Percentiles rank a stretch among this genome's conserved stretches.
phyloP scores from a whole-genome alignment of 2,329 filamentous ascomycete genomes.

The Xylariales sp. region DNA sequence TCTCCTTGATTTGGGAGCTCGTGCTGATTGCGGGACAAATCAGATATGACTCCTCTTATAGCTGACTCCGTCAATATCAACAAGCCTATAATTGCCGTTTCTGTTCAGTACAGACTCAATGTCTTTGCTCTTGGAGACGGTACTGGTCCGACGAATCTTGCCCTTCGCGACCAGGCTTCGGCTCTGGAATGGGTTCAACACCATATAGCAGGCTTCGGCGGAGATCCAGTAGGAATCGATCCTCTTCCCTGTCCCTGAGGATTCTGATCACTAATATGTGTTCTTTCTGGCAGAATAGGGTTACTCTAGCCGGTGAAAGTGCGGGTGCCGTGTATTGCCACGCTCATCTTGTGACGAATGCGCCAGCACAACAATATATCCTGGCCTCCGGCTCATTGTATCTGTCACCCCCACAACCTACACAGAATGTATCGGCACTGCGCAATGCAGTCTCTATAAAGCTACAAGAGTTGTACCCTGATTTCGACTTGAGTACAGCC shows the following conservation, averaged over 20 bases:
- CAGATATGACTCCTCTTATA: conserved; percentile 31
- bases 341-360: conserved; percentile 32
- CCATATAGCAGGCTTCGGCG: conserved; percentile 27
- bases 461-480: conserved; percentile 17
- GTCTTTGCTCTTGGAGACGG: conserved; percentile 2
- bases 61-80: conserved; percentile 27
- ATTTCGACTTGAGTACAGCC: conserved; percentile 16
- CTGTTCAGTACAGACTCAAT: conserved; percentile 26
- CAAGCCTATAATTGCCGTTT: conserved; percentile 36
- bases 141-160: conserved; percentile 31
- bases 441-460: conserved; percentile 25
- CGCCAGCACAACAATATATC: conserved; percentile 28
- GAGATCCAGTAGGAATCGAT: conserved; percentile 18
- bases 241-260: conserved; percentile 10
- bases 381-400: conserved; percentile 37
- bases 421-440: conserved; percentile 25
- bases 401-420: conserved; percentile 36
- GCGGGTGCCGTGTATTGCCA: conserved; percentile 41
- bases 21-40: neutral
- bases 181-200: conserved; percentile 53
- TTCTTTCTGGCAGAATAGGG: conserved; percentile 23
- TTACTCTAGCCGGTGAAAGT: conserved; percentile 41
- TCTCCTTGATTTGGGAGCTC: neutral
- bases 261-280: neutral
- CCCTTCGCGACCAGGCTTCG: conserved; percentile 42